Percentiles rank a stretch among this genome's conserved stretches.
These are phyloP conservation scores for Scedosporium boydii DNA, from an alignment of 2,329 filamentous ascomycete genomes.

Conservation along the genomic window DNA sequence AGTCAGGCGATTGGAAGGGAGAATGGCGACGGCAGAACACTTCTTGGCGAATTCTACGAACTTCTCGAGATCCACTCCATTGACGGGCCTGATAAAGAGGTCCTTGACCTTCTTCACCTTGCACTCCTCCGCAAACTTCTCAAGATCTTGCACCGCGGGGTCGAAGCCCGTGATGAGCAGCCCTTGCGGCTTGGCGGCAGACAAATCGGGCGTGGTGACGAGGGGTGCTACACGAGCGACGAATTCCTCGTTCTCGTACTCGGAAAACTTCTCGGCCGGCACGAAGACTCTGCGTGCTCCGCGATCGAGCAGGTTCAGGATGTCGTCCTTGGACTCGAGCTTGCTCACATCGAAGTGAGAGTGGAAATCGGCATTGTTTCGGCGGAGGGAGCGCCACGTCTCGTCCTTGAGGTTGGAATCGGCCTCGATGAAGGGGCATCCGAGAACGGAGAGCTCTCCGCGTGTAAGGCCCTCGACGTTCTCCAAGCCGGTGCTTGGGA, in stretches of 20 bases:
- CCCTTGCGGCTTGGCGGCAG: constrained; percentile 37
- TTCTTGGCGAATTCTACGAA: constrained; percentile 39
- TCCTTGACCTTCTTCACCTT: constrained; percentile 35
- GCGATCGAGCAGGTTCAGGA: constrained; percentile 72
- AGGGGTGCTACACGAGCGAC: constrained; percentile 46
- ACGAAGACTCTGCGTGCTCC: constrained; percentile 84
- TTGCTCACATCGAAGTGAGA: constrained; percentile 70
- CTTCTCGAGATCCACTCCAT: constrained; percentile 33
- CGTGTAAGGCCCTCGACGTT: constrained; percentile 42
- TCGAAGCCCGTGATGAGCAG: constrained; percentile 46
- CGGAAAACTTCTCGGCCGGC: constrained; percentile 54
- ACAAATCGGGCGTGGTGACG: constrained; percentile 35
- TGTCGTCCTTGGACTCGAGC: constrained; percentile 59
- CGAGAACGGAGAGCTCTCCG: constrained; percentile 49
- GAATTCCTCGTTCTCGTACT: constrained; percentile 40
- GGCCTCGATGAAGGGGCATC: constrained; percentile 48
- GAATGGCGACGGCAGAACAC: constrained; percentile 57
- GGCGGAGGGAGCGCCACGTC: constrained; percentile 21
- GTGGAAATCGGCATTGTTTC: constrained; percentile 41
- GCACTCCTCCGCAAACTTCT: constrained; percentile 33
- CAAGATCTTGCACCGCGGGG: constrained; percentile 26
- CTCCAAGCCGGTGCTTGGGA: constrained; percentile 40
- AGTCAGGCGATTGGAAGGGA: constrained; percentile 63
- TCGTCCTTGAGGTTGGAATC: constrained; percentile 2
- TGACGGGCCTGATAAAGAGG: constrained; percentile 40